Evolutionary conservation across 2,329 filamentous ascomycete species (phyloP).

Genomic region (Eutypella sp.): DNA sequence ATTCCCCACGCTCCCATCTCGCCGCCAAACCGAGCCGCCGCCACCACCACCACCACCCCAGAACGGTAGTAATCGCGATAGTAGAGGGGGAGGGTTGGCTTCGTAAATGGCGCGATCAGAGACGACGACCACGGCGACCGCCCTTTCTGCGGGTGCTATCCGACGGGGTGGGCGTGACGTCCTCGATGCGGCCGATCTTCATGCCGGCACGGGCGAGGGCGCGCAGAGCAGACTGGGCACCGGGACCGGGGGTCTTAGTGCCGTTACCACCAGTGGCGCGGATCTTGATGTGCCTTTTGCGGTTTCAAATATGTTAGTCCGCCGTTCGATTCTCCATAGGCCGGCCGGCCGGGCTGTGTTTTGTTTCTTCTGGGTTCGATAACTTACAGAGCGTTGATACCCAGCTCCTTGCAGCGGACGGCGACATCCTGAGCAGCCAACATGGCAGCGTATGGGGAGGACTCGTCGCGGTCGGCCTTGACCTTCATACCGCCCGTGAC

Average conservation of each 20-base stretch:
- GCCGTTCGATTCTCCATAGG: background rate
- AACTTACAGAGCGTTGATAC: slow-evolving; percentile 69
- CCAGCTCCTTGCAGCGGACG: slow-evolving; percentile 69
- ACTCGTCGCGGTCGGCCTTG: slow-evolving; percentile 99
- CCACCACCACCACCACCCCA: slow-evolving; percentile 27
- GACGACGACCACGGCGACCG: slow-evolving; percentile 99
- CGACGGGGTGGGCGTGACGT: slow-evolving; percentile 97
- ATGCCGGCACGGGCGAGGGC: slow-evolving; percentile 98
- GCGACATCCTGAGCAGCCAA: slow-evolving; percentile 99
- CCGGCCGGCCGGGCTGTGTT: background rate
- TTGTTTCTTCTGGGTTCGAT: too few species aligned
- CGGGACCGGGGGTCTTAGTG: slow-evolving; percentile 99
- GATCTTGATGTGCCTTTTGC: slow-evolving; percentile 89
- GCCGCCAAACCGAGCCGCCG: slow-evolving; percentile 22
- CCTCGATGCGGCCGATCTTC: slow-evolving; percentile 99
- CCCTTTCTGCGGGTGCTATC: slow-evolving; percentile 99
- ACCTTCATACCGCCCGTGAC: slow-evolving; percentile 99
- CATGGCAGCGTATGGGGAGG: slow-evolving; percentile 99
- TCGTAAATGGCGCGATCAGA: slow-evolving; percentile 66
- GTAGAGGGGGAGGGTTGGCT: background rate
- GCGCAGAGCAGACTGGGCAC: slow-evolving; percentile 98
- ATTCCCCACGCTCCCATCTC: slow-evolving; percentile 6
- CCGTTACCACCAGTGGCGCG: slow-evolving; percentile 98
- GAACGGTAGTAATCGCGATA: slow-evolving; percentile 22
- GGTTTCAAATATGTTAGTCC: background rate